Conservation (phyloP, 148 eudicot genomes). For the Beta vulgaris region DNA sequence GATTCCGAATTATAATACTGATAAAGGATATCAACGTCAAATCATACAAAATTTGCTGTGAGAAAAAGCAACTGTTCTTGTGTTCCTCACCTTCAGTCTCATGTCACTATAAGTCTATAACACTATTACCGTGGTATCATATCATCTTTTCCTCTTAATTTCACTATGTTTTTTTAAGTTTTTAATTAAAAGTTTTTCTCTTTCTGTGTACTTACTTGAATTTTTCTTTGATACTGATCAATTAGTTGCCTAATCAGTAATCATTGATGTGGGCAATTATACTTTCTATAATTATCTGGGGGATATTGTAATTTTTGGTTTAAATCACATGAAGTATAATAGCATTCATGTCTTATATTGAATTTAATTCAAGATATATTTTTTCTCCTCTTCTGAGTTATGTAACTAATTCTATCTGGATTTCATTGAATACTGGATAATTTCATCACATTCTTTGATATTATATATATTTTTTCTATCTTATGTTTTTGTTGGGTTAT, state of each 20-base stretch:
- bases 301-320: too few species aligned
- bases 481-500: too few species aligned
- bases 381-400: not conserved
- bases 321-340: not conserved
- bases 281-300: too few species aligned
- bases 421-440: not conserved
- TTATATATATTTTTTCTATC: too few species aligned
- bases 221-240: not conserved
- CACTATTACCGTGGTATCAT: too few species aligned
- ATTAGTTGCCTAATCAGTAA: not conserved
- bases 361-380: not conserved
- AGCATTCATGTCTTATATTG: not conserved
- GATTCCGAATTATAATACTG: not conserved
- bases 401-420: not conserved
- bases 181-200: not conserved
- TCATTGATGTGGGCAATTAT: not conserved
- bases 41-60: not conserved
- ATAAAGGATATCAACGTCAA: not conserved
- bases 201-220: not conserved
- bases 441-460: too few species aligned
- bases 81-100: too few species aligned
- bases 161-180: not conserved
- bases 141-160: not conserved
- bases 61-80: not conserved
- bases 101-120: too few species aligned